Evolutionary conservation across 1,139 yeast genomes (phyloP), one percentile per base, ranked within the genome.

Genomic region (Kazachstania sp.): DNA sequence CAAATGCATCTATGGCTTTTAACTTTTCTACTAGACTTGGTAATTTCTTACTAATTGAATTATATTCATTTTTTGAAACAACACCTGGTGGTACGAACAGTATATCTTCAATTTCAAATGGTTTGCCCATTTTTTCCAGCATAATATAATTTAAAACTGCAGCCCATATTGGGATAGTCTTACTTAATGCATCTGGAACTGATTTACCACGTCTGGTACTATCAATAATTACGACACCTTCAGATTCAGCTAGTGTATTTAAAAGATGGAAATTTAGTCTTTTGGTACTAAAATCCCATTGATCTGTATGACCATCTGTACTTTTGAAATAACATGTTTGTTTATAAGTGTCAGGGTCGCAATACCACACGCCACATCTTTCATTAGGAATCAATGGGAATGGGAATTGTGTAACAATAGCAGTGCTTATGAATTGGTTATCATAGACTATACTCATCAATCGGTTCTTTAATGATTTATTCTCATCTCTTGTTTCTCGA

Each of bases 161-260:
- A 65, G 95, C 85, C 97, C 97, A 88, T 2, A 86, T 83, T 0
- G 96, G 96, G 1, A 87, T 71, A 0, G 96, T 87, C 57, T 87
- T 88, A 58, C 87, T 81, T 9, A 86, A 67, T 0, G 96, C 85
- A 65, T 88, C 97, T 0, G 97, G 95, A 65, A 87, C 79, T 32
- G 77, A 66, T 59, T 87, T 88, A 1, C 96, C 95, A 45, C 87
- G 70, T 53, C 95, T 68, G 0, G 96, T 87, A 9, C 95, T 85
- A 64, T 88, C 96, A 1, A 87, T 82, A n/a, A 86, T 69, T 1
- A 81, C 67, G 0, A 79, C 53, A 0, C 88, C 87, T 8, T 66
- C 61, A 37, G 67, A 39, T 3, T 63, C 49, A 0, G 57, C 58
- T 0, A 86, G 61, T 0, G 74, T 43, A 0, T 79, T 76, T 2